Evolutionary conservation across 768 basidiomycete species (phyloP).

Genomic region (Cyclocybe cylindracea): DNA sequence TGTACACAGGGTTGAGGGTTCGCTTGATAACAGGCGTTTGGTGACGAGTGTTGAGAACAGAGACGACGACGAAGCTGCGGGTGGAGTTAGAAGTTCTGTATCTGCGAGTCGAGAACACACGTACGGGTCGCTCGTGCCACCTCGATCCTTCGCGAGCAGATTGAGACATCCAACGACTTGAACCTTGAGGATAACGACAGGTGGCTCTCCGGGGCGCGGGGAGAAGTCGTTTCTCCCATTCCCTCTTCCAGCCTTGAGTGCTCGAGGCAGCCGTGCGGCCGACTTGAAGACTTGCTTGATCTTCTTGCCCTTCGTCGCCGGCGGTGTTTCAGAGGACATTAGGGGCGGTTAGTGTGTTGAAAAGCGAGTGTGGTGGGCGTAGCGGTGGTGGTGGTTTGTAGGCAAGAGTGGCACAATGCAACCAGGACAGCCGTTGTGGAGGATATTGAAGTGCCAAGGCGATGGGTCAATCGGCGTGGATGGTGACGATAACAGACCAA

Average conservation of each 20-base stretch:
- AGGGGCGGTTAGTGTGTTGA: background rate
- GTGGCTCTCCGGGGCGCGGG: constrained; percentile 61
- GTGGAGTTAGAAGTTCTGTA: background rate
- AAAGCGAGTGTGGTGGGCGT: background rate
- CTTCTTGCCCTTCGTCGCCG: constrained; percentile 34
- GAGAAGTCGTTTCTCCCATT: constrained; percentile 27
- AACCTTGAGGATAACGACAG: constrained; percentile 65
- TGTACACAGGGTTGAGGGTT: constrained; percentile 66
- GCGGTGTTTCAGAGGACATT: constrained; percentile 6
- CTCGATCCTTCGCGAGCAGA: constrained; percentile 64
- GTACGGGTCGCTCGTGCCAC: constrained; percentile 77
- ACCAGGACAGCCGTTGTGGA: too few relatives aligned
- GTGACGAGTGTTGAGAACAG: constrained; percentile 54
- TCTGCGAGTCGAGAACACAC: constrained; percentile 28
- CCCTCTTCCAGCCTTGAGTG: constrained; percentile 40
- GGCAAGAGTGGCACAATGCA: background rate
- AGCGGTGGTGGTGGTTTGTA: background rate
- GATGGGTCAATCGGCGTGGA: too few relatives aligned
- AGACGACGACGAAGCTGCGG: constrained; percentile 69
- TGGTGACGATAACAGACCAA: too few relatives aligned
- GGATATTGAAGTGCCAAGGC: too few relatives aligned
- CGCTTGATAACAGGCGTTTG: constrained; percentile 80
- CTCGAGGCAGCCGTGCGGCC: constrained; percentile 55
- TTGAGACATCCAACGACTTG: constrained; percentile 67
- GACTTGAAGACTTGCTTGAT: constrained; percentile 61